phyloP scores from a whole-genome alignment of 2,329 filamentous ascomycete genomes.

The Fusarium begoniae region DNA sequence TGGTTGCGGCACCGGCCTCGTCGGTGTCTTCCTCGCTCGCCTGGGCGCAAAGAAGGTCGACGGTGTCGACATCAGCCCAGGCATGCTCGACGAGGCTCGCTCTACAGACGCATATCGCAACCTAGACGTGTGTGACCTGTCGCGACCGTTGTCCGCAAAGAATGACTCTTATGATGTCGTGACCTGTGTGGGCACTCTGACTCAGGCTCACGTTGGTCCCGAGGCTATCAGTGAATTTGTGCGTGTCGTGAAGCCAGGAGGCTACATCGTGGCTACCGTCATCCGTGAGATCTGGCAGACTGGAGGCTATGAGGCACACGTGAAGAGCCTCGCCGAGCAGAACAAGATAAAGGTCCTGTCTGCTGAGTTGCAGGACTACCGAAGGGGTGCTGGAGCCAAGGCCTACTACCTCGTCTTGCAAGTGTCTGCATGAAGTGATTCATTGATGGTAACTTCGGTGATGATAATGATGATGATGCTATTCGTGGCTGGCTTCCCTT shows the following conservation, averaged over 20 bases:
- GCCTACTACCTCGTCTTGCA: conserved; percentile 47
- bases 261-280: conserved; percentile 61
- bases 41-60: conserved; percentile 57
- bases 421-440: conserved; percentile 26
- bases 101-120: conserved; percentile 57
- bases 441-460: conserved; percentile 19
- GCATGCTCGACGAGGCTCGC: conserved; percentile 63
- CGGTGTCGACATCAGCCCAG: conserved; percentile 61
- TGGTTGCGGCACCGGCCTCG: conserved; percentile 65
- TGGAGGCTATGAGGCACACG: conserved; percentile 57
- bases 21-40: conserved; percentile 57
- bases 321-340: conserved; percentile 43
- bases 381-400: conserved; percentile 43
- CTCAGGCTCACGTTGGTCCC: conserved; percentile 64
- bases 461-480: conserved; percentile 10
- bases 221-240: conserved; percentile 59
- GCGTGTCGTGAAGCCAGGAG: conserved; percentile 56
- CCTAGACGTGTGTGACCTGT: conserved; percentile 58
- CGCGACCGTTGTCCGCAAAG: conserved; percentile 50
- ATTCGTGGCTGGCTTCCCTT: conserved; percentile 2
- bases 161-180: conserved; percentile 59
- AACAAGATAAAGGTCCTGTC: conserved; percentile 44
- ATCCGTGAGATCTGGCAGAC: conserved; percentile 59
- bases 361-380: conserved; percentile 46
- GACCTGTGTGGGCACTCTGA: conserved; percentile 64